These are phyloP conservation scores for Camellia lanceoleosa DNA, from an alignment of 148 eudicot species.

Conservation along the genomic window DNA sequence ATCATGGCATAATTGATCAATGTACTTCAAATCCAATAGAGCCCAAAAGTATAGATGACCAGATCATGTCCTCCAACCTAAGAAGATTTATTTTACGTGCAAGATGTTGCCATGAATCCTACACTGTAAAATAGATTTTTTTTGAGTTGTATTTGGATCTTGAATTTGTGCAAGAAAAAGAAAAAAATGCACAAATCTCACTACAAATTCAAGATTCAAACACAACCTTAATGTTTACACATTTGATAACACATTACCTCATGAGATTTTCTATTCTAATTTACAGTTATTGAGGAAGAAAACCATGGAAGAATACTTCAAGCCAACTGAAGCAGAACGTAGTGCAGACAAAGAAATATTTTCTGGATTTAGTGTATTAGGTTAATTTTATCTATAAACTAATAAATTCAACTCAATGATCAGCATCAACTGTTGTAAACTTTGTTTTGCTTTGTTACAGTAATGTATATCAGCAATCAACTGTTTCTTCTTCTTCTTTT, in stretches of 20 bases:
- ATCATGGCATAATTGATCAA: background rate
- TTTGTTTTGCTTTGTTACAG: background rate
- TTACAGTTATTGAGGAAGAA: slow-evolving; percentile 59
- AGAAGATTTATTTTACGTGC: background rate
- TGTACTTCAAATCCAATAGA: background rate
- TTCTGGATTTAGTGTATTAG: background rate
- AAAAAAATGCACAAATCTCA: too few relatives aligned
- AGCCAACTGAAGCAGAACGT: slow-evolving; percentile 41
- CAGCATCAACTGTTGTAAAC: background rate
- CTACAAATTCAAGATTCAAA: too few relatives aligned
- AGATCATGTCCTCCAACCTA: too few relatives aligned
- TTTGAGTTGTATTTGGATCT: too few relatives aligned
- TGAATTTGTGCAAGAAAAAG: too few relatives aligned
- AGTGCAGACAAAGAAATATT: slow-evolving; percentile 1
- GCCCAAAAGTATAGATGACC: background rate
- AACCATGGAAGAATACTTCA: slow-evolving; percentile 60
- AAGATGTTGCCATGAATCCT: too few relatives aligned
- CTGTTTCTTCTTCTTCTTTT: background rate
- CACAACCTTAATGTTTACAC: too few relatives aligned
- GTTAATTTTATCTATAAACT: background rate
- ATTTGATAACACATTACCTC: background rate
- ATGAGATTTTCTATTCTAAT: background rate
- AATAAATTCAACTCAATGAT: background rate
- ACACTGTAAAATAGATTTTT: too few relatives aligned
- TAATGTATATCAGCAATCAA: background rate